Conservation (phyloP, 768 basidiomycete species). For the Pleurotus pulmonarius region DNA sequence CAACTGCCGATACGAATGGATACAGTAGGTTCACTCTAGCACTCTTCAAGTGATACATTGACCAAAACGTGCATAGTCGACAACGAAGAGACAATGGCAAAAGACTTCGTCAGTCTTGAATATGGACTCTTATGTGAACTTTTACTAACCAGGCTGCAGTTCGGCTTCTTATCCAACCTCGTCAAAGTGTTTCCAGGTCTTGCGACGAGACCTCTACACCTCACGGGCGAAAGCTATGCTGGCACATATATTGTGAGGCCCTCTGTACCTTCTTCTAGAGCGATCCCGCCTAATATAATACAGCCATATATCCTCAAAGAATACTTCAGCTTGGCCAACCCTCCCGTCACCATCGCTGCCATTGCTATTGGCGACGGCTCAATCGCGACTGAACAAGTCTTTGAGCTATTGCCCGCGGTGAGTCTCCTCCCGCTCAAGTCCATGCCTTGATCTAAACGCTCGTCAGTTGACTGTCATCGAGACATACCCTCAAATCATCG, state of each 20-base stretch:
- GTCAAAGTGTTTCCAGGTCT: slow-evolving; percentile 74
- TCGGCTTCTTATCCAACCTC: slow-evolving; percentile 68
- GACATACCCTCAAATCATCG: slow-evolving; percentile 75
- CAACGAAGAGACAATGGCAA: slow-evolving; percentile 65
- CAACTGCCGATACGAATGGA: slow-evolving; percentile 59
- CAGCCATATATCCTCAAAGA: slow-evolving; percentile 77
- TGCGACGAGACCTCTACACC: slow-evolving; percentile 58
- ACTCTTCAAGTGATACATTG: not conserved
- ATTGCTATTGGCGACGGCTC: slow-evolving; percentile 72
- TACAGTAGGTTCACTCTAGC: slow-evolving; percentile 39
- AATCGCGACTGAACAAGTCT: slow-evolving; percentile 47
- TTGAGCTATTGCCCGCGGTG: slow-evolving; percentile 54
- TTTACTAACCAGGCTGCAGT: slow-evolving; percentile 31
- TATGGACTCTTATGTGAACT: not conserved
- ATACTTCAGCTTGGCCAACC: slow-evolving; percentile 57
- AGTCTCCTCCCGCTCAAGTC: slow-evolving; percentile 14
- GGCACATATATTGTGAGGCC: slow-evolving; percentile 62
- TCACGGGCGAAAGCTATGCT: slow-evolving; percentile 75
- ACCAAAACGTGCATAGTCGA: slow-evolving; percentile 29
- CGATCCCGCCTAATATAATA: slow-evolving; percentile 1
- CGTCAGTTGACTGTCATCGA: slow-evolving; percentile 52
- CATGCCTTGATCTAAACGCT: not conserved
- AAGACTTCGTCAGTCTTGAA: slow-evolving; percentile 40
- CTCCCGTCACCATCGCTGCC: slow-evolving; percentile 65
- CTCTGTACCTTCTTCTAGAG: not conserved